A percentile compares a stretch with the other conserved stretches of the same genome.
phyloP scores from a whole-genome alignment of 495 filamentous ascomycete genomes.

The Trichoderma virens region DNA sequence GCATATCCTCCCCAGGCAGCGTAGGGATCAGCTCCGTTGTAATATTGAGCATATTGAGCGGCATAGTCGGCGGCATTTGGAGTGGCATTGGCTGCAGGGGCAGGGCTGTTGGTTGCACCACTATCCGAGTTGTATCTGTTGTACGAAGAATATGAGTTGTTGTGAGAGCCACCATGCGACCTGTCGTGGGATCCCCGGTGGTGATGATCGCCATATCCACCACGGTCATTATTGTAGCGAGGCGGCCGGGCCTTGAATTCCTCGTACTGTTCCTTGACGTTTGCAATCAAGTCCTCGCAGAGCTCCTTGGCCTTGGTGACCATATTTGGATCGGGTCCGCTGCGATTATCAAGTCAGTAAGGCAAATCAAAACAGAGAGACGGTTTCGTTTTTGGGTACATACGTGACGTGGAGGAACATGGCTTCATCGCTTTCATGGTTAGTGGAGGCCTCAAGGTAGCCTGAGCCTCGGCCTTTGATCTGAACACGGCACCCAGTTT shows the following conservation, averaged over 20 bases:
- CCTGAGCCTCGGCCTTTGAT: constrained; percentile 97
- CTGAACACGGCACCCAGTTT: constrained; percentile 89
- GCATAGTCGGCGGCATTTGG: constrained; percentile 51
- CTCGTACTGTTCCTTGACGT: constrained; percentile 81
- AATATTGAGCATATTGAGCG: constrained; percentile 81
- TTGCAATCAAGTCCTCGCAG: constrained; percentile 75
- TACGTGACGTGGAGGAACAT: constrained; percentile 97
- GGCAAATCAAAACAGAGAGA: background rate
- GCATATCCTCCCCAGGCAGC: constrained; percentile 83
- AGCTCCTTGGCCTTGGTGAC: constrained; percentile 83
- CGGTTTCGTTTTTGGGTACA: constrained; percentile 23
- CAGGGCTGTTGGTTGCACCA: constrained; percentile 18
- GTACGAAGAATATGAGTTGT: constrained; percentile 8
- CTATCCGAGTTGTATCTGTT: constrained; percentile 7
- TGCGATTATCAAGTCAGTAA: constrained; percentile 35
- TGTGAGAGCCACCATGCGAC: constrained; percentile 26
- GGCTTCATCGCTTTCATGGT: constrained; percentile 81
- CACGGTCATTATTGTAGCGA: constrained; percentile 50
- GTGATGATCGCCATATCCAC: constrained; percentile 30
- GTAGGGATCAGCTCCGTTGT: constrained; percentile 71
- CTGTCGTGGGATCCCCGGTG: constrained; percentile 31
- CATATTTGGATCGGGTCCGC: constrained; percentile 77
- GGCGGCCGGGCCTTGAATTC: constrained; percentile 80
- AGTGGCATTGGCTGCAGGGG: constrained; percentile 27
- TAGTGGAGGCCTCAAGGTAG: constrained; percentile 78